A percentile compares a stretch with the other conserved stretches of the same genome.
Evolutionary conservation across 768 basidiomycete genomes (phyloP).

Genomic region (Trametes coccinea): DNA sequence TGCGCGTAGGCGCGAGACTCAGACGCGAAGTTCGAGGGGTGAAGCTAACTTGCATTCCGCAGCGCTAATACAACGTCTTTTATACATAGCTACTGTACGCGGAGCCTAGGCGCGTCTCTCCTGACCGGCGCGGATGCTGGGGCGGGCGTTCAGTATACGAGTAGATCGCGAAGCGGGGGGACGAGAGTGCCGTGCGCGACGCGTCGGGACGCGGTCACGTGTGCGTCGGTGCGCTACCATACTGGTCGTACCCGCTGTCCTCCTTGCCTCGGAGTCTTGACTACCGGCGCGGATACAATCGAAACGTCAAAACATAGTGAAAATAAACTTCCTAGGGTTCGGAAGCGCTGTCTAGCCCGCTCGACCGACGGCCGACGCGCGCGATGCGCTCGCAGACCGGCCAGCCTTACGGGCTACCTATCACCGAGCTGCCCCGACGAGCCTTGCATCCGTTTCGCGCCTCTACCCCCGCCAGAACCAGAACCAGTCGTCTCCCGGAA

Average conservation of each 20-base stretch:
- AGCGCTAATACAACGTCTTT: neutral
- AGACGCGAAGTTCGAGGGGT: neutral
- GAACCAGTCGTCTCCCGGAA: neutral
- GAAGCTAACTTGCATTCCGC: neutral
- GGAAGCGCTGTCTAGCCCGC: too few species aligned
- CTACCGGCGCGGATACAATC: too few species aligned
- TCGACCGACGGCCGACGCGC: too few species aligned
- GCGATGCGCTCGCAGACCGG: too few species aligned
- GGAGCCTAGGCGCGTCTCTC: neutral
- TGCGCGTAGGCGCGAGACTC: neutral
- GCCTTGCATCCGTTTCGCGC: neutral
- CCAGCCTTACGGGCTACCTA: too few species aligned
- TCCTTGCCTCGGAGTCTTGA: too few species aligned
- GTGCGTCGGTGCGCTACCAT: neutral
- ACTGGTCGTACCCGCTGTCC: too few species aligned
- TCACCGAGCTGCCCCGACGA: conserved; percentile 8
- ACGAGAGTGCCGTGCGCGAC: neutral
- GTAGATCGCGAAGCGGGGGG: neutral
- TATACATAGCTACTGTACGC: neutral
- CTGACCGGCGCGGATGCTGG: neutral
- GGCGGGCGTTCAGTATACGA: neutral
- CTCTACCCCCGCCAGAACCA: neutral
- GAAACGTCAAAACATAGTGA: too few species aligned
- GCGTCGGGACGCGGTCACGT: neutral
- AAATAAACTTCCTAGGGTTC: too few species aligned